These are phyloP conservation scores for Dothideomycetidae sp. DNA, from an alignment of 2,329 filamentous ascomycete species.

Conservation along the genomic window DNA sequence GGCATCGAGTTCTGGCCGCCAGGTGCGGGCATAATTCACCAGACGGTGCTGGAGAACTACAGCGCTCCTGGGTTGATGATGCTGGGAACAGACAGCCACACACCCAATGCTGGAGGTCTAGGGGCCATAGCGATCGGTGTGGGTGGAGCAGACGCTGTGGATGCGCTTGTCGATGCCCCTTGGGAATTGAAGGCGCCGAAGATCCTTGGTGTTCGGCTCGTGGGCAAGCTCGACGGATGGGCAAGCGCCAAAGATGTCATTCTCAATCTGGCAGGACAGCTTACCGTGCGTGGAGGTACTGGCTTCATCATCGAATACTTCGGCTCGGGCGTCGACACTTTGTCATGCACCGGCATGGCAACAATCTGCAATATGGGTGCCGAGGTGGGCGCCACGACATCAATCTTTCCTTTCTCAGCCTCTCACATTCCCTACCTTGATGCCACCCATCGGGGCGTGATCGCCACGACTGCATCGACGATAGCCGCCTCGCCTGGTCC, in stretches of 20 bases:
- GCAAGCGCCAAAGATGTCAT: conserved; percentile 92
- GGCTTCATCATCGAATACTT: conserved; percentile 92
- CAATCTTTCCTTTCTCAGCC: conserved; percentile 80
- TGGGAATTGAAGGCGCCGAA: conserved; percentile 99
- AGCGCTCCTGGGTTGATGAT: conserved; percentile 96
- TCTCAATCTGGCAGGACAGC: conserved; percentile 68
- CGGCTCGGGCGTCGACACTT: conserved; percentile 72
- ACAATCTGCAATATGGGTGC: conserved; percentile 84
- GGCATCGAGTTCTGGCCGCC: conserved; percentile 95
- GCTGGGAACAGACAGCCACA: conserved; percentile 95
- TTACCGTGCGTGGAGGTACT: conserved; percentile 82
- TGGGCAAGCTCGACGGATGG: conserved; percentile 81
- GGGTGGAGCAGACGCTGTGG: conserved; percentile 93
- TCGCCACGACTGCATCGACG: conserved; percentile 52
- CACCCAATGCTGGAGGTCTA: conserved; percentile 94
- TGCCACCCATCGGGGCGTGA: conserved; percentile 62
- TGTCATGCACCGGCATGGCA: conserved; percentile 87
- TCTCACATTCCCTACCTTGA: conserved; percentile 75
- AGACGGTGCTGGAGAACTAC: conserved; percentile 96
- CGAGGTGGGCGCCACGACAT: conserved; percentile 91
- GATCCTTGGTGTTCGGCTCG: conserved; percentile 90
- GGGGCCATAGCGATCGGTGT: conserved; percentile 93
- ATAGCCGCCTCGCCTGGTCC: conserved; percentile 44
- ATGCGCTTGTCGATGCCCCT: conserved; percentile 92
- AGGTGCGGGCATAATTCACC: conserved; percentile 89